These are phyloP conservation scores for Theobroma grandiflorum DNA, from an alignment of 441 rosid genomes.

Conservation along the genomic window DNA sequence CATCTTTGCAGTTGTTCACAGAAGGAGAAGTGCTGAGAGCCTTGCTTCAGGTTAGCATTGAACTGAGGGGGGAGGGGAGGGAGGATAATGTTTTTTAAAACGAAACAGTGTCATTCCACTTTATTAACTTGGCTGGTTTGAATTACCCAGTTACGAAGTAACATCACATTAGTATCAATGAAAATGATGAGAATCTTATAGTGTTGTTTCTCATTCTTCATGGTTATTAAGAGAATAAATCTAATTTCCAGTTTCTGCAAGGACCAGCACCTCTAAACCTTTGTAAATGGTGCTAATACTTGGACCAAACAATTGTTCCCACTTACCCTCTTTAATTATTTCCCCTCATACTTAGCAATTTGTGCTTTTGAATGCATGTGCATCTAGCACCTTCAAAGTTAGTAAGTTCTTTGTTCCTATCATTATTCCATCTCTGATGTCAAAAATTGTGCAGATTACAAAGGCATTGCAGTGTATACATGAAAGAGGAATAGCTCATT, in stretches of 20 bases:
- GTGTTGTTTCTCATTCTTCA: neutral
- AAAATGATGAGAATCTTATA: neutral
- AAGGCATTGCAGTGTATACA: conserved; percentile 85
- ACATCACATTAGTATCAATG: neutral
- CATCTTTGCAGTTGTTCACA: conserved; percentile 45
- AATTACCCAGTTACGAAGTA: neutral
- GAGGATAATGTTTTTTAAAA: neutral
- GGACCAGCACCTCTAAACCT: neutral
- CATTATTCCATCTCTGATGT: conserved; percentile 24
- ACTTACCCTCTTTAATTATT: neutral
- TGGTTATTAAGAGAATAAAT: neutral
- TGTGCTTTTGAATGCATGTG: neutral
- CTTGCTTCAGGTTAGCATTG: conserved; percentile 68
- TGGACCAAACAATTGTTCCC: neutral
- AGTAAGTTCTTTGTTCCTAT: neutral
- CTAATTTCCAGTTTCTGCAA: neutral
- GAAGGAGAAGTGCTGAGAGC: conserved; percentile 68
- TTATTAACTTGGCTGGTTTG: neutral
- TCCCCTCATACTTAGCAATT: neutral
- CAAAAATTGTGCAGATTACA: conserved; percentile 59
- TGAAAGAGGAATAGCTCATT: conserved; percentile 85
- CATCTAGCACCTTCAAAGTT: neutral
- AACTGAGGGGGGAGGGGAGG: neutral
- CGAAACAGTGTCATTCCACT: neutral
- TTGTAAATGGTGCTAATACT: neutral